Evolutionary conservation across 2,329 filamentous ascomycete genomes (phyloP).

Genomic region (Sporothrix pallida): DNA sequence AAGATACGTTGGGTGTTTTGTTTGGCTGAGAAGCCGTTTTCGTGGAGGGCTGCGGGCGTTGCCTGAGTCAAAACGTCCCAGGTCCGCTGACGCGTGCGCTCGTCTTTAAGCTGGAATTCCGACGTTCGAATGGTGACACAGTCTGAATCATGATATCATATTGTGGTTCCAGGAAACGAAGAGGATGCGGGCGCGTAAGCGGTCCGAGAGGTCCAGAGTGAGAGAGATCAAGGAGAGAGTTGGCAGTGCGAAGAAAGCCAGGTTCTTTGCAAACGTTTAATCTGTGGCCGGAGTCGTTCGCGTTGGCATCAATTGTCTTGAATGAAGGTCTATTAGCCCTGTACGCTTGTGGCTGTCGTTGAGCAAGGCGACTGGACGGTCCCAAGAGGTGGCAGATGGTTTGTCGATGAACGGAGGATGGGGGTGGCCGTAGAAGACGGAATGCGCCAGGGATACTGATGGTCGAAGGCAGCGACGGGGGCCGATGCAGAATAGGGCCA

Average conservation of each 20-base stretch:
- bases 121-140: conserved; percentile 28
- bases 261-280: not conserved
- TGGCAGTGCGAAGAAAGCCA: not conserved
- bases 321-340: not conserved
- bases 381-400: not conserved
- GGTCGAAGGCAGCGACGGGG: not conserved
- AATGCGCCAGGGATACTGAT: conserved; percentile 23
- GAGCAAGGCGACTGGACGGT: not conserved
- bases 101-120: conserved; percentile 31
- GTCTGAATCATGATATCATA: conserved; percentile 36
- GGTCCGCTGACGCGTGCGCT: conserved; percentile 22
- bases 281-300: not conserved
- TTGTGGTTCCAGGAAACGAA: conserved; percentile 22
- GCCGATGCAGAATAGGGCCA: not conserved
- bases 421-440: conserved; percentile 27
- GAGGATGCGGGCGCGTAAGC: not conserved
- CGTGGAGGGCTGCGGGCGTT: conserved; percentile 36
- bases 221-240: not conserved
- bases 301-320: too few species aligned
- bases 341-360: not conserved
- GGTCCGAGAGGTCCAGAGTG: not conserved
- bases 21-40: conserved; percentile 17
- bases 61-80: conserved; percentile 23
- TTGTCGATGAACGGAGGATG: conserved; percentile 8
- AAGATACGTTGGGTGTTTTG: conserved; percentile 30